A percentile compares a stretch with the other conserved stretches of the same genome.
phyloP scores from a whole-genome alignment of 768 basidiomycete species.

The Suillus americanus region DNA sequence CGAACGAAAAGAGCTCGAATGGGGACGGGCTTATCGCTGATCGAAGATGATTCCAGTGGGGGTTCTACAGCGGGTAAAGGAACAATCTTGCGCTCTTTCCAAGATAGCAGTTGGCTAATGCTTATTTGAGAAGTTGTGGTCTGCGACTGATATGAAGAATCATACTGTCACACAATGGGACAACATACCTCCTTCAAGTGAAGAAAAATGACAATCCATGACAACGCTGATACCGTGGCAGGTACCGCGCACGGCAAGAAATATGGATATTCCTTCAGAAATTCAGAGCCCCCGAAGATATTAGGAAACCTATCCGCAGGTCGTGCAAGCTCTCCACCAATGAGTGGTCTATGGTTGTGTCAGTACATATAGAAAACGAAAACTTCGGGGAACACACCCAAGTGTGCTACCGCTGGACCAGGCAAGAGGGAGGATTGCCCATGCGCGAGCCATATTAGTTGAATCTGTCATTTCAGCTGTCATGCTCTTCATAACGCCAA shows the following conservation, averaged over 20 bases:
- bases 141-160: background rate
- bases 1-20: slow-evolving; percentile 46
- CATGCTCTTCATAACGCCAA: slow-evolving; percentile 50
- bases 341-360: slow-evolving; percentile 48
- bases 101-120: background rate
- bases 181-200: slow-evolving; percentile 54
- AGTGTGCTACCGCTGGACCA: slow-evolving; percentile 44
- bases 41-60: background rate
- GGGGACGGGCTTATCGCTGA: slow-evolving; percentile 33
- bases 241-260: slow-evolving; percentile 69
- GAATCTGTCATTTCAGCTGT: slow-evolving; percentile 41
- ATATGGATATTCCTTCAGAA: slow-evolving; percentile 70
- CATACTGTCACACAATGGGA: background rate
- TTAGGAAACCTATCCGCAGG: slow-evolving; percentile 67
- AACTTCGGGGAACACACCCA: slow-evolving; percentile 34
- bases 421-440: slow-evolving; percentile 55
- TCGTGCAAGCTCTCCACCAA: slow-evolving; percentile 63
- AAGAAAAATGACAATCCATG: slow-evolving; percentile 48
- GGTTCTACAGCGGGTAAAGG: background rate
- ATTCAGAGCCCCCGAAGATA: slow-evolving; percentile 52
- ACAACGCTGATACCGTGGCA: slow-evolving; percentile 51
- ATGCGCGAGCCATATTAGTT: slow-evolving; percentile 39
- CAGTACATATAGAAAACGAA: slow-evolving; percentile 1
- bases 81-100: background rate
- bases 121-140: background rate